Evolutionary conservation across 345 rosid species (phyloP).

Genomic region (Eucalyptus leucophloia): DNA sequence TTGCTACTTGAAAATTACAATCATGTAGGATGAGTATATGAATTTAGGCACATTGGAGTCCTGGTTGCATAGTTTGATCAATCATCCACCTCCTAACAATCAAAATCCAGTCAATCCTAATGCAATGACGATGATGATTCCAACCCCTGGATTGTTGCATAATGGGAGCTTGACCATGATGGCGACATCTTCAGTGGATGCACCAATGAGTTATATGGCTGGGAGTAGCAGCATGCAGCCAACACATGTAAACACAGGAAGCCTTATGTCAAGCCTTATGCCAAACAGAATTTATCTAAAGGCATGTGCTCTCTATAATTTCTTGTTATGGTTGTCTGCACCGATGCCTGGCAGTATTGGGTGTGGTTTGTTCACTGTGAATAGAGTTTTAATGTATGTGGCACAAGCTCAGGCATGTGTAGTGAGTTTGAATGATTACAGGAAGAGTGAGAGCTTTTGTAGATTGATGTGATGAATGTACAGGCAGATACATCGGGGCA

Average conservation of each 20-base stretch:
- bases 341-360: too few relatives aligned
- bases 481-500: neutral
- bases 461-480: neutral
- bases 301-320: too few relatives aligned
- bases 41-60: neutral
- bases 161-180: neutral
- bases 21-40: neutral
- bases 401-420: too few relatives aligned
- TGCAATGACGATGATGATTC: neutral
- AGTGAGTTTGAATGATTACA: too few relatives aligned
- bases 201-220: neutral
- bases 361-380: too few relatives aligned
- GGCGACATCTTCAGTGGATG: neutral
- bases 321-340: too few relatives aligned
- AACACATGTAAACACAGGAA: neutral
- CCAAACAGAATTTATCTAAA: too few relatives aligned
- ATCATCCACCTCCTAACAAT: neutral
- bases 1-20: neutral
- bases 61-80: neutral
- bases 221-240: neutral
- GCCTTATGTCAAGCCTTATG: neutral
- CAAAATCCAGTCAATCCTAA: neutral
- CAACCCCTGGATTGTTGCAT: neutral
- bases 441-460: neutral
- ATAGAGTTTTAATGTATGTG: too few relatives aligned